Evolutionary conservation across 176 grass and related monocot species (phyloP), one percentile per base, ranked within the genome.

Genomic region (Aegilops tauschii): DNA sequence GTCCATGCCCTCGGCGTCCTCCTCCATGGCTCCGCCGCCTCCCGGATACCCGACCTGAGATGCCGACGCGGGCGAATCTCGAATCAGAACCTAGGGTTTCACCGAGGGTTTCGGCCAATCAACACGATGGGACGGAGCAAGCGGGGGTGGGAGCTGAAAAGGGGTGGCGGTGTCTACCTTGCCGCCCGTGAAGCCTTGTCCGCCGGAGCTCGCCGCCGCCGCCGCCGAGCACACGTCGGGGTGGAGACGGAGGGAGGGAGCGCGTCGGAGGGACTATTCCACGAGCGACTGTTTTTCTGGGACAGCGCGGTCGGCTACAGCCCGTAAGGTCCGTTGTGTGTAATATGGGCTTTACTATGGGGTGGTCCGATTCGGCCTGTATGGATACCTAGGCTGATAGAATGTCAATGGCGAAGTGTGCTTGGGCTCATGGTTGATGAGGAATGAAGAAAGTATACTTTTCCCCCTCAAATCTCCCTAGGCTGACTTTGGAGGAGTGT

Each of bases 1-100:
- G 63, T 95, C 93, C 88, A 92, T 89, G 20, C 93, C 93, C 68
- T 98, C 81, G 31, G 85, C 80, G 5, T 93, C 95, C 69, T 93
- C 91, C 79, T 82, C 91, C 95, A 98, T 98, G 59, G 29, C 76
- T 31, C 3, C 20, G 12, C 65, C 65, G 65, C 29, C 65, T 31
- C 68, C 32, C 10, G 23, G 23, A 12, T 63, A 28, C 23, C 2
- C 6, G 68, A 40, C 69, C 71, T 47, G n/a, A 25, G 69, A 72
- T 25, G 32, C 9, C 11, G 36, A 9, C 37, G 4, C 11, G 39
- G 71, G 14, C 70, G 39, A 73, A 73, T 75, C 72, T 75, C 23
- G 23, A 50, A 50, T 50, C 72, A 18, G 42, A 75, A 75, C 72
- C 72, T 75, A 75, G 72, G 72, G 72, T 73, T 73, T 73, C 70